A percentile compares a stretch with the other conserved stretches of the same genome.
Conservation (phyloP, 2,329 filamentous ascomycete species). For the Xylariomycetidae sp. region DNA sequence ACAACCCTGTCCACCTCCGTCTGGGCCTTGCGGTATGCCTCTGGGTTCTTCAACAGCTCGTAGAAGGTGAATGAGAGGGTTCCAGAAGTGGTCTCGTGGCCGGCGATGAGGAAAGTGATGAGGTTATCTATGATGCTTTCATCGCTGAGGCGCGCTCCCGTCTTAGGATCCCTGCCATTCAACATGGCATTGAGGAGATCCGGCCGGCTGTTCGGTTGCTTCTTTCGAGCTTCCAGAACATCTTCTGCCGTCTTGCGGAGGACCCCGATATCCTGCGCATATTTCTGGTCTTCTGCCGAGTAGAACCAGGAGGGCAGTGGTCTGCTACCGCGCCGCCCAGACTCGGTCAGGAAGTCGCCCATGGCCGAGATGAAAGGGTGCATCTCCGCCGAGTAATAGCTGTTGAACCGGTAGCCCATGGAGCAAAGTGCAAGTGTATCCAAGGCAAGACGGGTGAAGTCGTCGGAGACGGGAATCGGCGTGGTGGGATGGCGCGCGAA, state of each 20-base stretch:
- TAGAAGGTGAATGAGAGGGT: conserved; percentile 60
- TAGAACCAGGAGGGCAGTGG: conserved; percentile 45
- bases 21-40: conserved; percentile 53
- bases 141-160: conserved; percentile 58
- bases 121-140: conserved; percentile 62
- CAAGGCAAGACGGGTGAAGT: conserved; percentile 51
- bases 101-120: conserved; percentile 66
- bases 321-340: conserved; percentile 42
- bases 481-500: conserved; percentile 57
- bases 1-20: conserved; percentile 62
- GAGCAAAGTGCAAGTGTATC: conserved; percentile 66
- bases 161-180: conserved; percentile 59
- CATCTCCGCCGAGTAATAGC: conserved; percentile 61
- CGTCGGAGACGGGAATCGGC: conserved; percentile 44
- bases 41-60: conserved; percentile 57
- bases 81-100: conserved; percentile 67
- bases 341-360: conserved; percentile 55
- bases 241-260: conserved; percentile 51
- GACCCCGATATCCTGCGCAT: conserved; percentile 45
- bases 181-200: conserved; percentile 69
- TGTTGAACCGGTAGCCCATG: conserved; percentile 71
- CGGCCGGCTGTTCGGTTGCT: conserved; percentile 50
- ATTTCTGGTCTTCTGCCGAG: conserved; percentile 42
- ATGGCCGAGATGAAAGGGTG: conserved; percentile 68
- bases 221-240: conserved; percentile 53